Evolutionary conservation across 495 filamentous ascomycete genomes (phyloP).

Genomic region (Pyrenopolyporus hunteri): DNA sequence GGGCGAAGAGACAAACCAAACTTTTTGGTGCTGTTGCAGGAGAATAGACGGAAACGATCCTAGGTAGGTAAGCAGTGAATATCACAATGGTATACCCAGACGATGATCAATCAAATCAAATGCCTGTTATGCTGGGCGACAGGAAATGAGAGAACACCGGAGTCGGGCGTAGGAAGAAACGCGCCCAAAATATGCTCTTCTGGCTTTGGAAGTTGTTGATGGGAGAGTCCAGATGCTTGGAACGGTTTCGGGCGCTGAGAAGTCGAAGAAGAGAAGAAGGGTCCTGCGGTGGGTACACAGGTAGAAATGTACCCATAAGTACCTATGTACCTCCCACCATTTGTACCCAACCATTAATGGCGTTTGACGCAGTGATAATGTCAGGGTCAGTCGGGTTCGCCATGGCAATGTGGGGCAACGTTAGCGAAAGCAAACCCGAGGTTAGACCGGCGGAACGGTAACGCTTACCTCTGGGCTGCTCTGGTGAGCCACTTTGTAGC

Average conservation of each 20-base stretch:
- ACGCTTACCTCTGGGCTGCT: too few species aligned
- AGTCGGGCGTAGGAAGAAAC: slow-evolving; percentile 9
- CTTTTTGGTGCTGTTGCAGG: slow-evolving; percentile 19
- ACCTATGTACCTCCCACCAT: not conserved
- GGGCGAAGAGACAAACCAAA: slow-evolving; percentile 15
- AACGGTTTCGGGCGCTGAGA: slow-evolving; percentile 11
- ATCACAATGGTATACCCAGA: slow-evolving; percentile 24
- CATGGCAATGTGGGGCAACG: too few species aligned
- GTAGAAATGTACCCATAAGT: too few species aligned
- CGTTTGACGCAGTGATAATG: too few species aligned
- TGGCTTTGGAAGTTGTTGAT: slow-evolving; percentile 5
- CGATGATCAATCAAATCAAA: slow-evolving; percentile 24
- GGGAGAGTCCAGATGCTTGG: slow-evolving; percentile 2
- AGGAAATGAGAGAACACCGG: slow-evolving; percentile 6
- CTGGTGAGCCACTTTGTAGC: too few species aligned
- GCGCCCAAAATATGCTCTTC: slow-evolving; percentile 24
- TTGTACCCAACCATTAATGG: too few species aligned
- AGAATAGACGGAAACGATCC: not conserved
- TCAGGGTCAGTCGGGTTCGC: too few species aligned
- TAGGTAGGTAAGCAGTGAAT: slow-evolving; percentile 2
- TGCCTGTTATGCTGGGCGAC: slow-evolving; percentile 9
- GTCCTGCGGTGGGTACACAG: not conserved
- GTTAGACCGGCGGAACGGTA: too few species aligned
- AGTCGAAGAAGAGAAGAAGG: not conserved
- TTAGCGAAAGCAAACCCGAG: too few species aligned